These are phyloP conservation scores for Colletotrichum horii DNA, from an alignment of 2,329 filamentous ascomycete species.

Conservation along the genomic window DNA sequence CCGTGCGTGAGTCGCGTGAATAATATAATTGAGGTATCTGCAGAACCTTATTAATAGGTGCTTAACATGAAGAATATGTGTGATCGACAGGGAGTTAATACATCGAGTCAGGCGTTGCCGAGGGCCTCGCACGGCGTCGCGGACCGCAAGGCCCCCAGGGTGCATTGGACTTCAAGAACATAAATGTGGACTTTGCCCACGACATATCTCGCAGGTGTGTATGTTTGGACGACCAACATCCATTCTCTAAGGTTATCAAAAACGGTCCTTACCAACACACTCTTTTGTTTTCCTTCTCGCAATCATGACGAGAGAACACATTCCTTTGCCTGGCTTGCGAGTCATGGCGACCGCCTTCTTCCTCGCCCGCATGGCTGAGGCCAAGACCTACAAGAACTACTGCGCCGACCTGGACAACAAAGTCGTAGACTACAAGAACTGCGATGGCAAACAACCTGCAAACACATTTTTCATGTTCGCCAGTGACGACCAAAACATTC, in stretches of 20 bases:
- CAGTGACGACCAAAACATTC: neutral
- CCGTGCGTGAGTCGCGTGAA: neutral
- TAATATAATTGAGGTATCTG: no score
- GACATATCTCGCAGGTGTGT: neutral
- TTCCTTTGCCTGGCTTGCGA: neutral
- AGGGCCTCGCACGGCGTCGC: neutral
- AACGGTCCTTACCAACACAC: neutral
- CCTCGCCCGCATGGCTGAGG: neutral
- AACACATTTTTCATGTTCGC: neutral
- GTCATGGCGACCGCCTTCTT: neutral
- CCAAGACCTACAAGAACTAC: neutral
- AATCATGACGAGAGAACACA: neutral
- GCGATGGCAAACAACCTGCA: neutral
- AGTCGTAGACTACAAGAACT: neutral
- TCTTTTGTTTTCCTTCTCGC: neutral
- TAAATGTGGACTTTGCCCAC: neutral
- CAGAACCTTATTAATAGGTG: neutral
- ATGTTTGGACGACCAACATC: neutral
- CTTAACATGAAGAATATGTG: neutral
- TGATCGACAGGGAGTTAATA: neutral
- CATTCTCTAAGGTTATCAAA: neutral
- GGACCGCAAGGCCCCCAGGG: neutral
- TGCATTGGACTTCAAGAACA: neutral
- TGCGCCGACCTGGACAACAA: neutral
- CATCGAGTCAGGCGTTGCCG: neutral